phyloP scores from a whole-genome alignment of 108 stramenopile species.

The Cylindrotheca fusiformis region DNA sequence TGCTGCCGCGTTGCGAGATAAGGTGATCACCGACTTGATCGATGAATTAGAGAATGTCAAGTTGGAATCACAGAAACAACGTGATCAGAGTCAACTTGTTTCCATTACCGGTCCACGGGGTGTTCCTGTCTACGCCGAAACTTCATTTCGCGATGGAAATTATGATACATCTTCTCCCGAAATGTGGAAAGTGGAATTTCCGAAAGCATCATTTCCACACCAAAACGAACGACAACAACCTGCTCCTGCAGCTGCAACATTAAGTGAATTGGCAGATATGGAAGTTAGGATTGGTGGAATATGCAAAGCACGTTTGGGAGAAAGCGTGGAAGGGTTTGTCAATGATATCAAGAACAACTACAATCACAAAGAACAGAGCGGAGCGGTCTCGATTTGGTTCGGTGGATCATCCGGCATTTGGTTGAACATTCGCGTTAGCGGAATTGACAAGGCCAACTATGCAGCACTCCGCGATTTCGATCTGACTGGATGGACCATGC shows the following conservation, averaged over 20 bases:
- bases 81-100: constrained; percentile 11
- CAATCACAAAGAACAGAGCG: background rate
- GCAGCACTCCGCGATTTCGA: constrained; percentile 2
- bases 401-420: constrained; percentile 20
- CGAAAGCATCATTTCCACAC: background rate
- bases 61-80: constrained; percentile 18
- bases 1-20: constrained; percentile 44
- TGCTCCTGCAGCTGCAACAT: background rate
- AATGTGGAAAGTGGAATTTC: constrained; percentile 10
- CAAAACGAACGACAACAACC: constrained; percentile 2
- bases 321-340: constrained; percentile 17
- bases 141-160: constrained; percentile 9
- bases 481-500: background rate
- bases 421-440: constrained; percentile 5
- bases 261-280: constrained; percentile 14
- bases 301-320: constrained; percentile 8
- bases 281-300: constrained; percentile 39
- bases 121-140: constrained; percentile 19
- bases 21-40: constrained; percentile 31
- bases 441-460: constrained; percentile 4
- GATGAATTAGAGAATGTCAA: constrained; percentile 27
- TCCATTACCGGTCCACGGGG: constrained; percentile 37
- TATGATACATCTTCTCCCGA: constrained; percentile 16
- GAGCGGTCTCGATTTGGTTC: constrained; percentile 20
- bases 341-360: constrained; percentile 19